Conservation (phyloP, 495 filamentous ascomycete species). For the Aspergillus cristatus region DNA sequence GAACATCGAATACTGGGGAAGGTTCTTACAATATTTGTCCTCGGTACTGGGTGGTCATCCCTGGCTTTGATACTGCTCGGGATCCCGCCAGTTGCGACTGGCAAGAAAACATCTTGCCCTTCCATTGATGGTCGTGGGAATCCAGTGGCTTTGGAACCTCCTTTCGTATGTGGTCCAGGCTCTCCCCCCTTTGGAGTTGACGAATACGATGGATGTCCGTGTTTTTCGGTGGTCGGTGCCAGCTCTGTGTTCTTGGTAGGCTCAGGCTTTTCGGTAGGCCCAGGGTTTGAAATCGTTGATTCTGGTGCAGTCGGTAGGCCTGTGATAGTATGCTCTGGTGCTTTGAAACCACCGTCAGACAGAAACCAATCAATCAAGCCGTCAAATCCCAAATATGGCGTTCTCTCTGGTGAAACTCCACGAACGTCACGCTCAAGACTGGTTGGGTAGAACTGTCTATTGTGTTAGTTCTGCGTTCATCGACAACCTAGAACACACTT, state of each 20-base stretch:
- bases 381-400: conserved; percentile 15
- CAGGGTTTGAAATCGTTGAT: too few species aligned
- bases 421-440: conserved; percentile 34
- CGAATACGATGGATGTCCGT: too few species aligned
- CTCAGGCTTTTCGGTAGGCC: too few species aligned
- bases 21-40: conserved; percentile 36
- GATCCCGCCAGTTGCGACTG: conserved; percentile 52
- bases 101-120: conserved; percentile 41
- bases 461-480: neutral
- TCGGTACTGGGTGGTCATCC: conserved; percentile 43
- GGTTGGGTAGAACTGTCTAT: conserved; percentile 26
- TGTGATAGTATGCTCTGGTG: too few species aligned
- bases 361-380: conserved; percentile 8
- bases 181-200: too few species aligned
- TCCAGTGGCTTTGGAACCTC: neutral
- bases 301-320: too few species aligned
- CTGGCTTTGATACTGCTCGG: conserved; percentile 42
- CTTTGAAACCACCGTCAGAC: conserved; percentile 2
- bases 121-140: conserved; percentile 13
- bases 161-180: neutral
- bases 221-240: too few species aligned
- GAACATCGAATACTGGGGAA: conserved; percentile 7
- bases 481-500: conserved; percentile 5
- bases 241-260: too few species aligned
- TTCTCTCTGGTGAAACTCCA: conserved; percentile 10